Evolutionary conservation across 2,329 filamentous ascomycete genomes (phyloP).

Genomic region (Pleurostoma richardsiae): DNA sequence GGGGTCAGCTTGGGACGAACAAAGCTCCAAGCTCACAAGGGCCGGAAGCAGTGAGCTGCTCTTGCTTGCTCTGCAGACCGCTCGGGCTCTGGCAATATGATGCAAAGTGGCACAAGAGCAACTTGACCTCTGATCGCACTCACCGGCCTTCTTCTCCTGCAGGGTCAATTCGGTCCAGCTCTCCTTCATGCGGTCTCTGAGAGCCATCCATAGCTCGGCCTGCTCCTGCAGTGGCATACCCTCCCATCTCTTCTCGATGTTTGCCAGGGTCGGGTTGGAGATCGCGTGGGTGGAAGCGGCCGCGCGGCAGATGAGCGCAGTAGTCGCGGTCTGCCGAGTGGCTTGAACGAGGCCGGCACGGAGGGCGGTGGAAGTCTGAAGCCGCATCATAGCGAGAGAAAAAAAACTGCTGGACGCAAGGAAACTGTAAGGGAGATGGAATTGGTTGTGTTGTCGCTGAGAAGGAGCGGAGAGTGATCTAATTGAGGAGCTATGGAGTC

Average conservation of each 20-base stretch:
- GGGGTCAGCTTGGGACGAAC: no score
- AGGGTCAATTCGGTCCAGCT: constrained; percentile 94
- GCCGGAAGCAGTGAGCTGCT: no score
- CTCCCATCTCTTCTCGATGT: constrained; percentile 99
- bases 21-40: no score
- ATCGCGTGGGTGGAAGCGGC: constrained; percentile 80
- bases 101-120: no score
- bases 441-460: constrained; percentile 7
- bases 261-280: constrained; percentile 93
- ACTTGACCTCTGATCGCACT: constrained; percentile 33
- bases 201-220: constrained; percentile 97
- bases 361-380: constrained; percentile 46
- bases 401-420: constrained; percentile 4
- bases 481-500: constrained; percentile 12
- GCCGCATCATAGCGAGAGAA: constrained; percentile 46
- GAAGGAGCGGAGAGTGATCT: constrained; percentile 9
- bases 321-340: constrained; percentile 27
- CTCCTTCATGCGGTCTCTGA: constrained; percentile 97
- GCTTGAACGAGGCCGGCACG: constrained; percentile 36
- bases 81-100: no score
- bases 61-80: no score
- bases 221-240: constrained; percentile 96
- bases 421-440: constrained; percentile 1
- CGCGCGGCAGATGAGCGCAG: constrained; percentile 38
- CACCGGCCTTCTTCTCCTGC: constrained; percentile 99